phyloP scores from a whole-genome alignment of 495 filamentous ascomycete genomes.

The Amphirosellinia nigrospora region DNA sequence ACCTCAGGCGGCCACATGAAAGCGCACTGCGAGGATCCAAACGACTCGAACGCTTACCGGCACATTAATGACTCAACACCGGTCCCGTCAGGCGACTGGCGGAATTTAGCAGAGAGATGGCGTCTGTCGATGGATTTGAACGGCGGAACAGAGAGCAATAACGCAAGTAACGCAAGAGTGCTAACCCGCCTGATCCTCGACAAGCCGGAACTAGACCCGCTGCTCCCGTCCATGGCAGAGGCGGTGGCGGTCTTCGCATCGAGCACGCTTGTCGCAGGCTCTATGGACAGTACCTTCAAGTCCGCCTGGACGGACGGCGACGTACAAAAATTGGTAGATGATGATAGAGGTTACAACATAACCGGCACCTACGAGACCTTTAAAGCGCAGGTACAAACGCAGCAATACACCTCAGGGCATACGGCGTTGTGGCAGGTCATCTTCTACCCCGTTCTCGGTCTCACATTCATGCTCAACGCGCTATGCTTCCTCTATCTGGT shows the following conservation, averaged over 20 bases:
- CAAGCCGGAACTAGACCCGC: slow-evolving; percentile 33
- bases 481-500: slow-evolving; percentile 65
- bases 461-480: slow-evolving; percentile 67
- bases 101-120: slow-evolving; percentile 64
- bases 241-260: slow-evolving; percentile 70
- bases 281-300: slow-evolving; percentile 58
- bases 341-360: too few species aligned
- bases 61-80: slow-evolving; percentile 41
- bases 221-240: slow-evolving; percentile 68
- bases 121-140: slow-evolving; percentile 62
- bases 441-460: slow-evolving; percentile 67
- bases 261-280: slow-evolving; percentile 64
- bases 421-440: slow-evolving; percentile 60
- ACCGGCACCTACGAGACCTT: slow-evolving; percentile 58
- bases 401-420: slow-evolving; percentile 69
- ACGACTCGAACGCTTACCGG: slow-evolving; percentile 59
- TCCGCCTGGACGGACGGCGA: slow-evolving; percentile 3
- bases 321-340: too few species aligned
- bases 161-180: slow-evolving; percentile 67
- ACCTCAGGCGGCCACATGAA: slow-evolving; percentile 59
- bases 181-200: slow-evolving; percentile 59
- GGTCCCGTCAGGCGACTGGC: slow-evolving; percentile 58
- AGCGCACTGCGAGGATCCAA: slow-evolving; percentile 62
- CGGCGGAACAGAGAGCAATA: slow-evolving; percentile 62
- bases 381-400: slow-evolving; percentile 59